phyloP scores from a whole-genome alignment of 768 basidiomycete genomes.

The Auricularia sp. region DNA sequence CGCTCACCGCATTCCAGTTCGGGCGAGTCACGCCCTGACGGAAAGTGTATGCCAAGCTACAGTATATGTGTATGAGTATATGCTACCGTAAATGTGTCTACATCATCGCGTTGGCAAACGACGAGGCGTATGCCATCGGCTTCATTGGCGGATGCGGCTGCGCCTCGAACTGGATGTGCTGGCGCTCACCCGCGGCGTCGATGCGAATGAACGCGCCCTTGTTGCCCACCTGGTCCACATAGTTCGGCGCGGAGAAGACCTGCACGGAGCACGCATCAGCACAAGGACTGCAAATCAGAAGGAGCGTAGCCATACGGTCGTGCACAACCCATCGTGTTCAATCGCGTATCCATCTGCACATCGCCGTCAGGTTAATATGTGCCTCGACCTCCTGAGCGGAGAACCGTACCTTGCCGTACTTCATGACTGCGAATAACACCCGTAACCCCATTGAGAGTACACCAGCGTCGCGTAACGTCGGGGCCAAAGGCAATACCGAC shows the following conservation, averaged over 20 bases:
- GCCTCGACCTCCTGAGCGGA: conserved; percentile 30
- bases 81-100: conserved; percentile 19
- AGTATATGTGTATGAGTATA: background rate
- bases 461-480: conserved; percentile 86
- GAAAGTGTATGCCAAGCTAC: background rate
- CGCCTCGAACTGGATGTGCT: conserved; percentile 78
- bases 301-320: conserved; percentile 48
- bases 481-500: conserved; percentile 96
- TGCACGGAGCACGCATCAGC: conserved; percentile 18
- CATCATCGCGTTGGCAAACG: conserved; percentile 62
- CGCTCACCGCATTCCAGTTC: background rate
- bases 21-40: background rate
- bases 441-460: conserved; percentile 73
- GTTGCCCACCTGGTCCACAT: conserved; percentile 85
- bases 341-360: conserved; percentile 78
- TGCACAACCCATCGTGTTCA: conserved; percentile 90
- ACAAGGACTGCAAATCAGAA: conserved; percentile 5
- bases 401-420: conserved; percentile 55
- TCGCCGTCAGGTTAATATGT: conserved; percentile 4
- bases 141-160: conserved; percentile 81
- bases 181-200: conserved; percentile 59
- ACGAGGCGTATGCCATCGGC: conserved; percentile 83
- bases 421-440: conserved; percentile 93
- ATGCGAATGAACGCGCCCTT: conserved; percentile 81
- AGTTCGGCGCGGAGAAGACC: conserved; percentile 94